Evolutionary conservation across 768 basidiomycete species (phyloP), one percentile per base, ranked within the genome.

Genomic region (Trametes elegans): DNA sequence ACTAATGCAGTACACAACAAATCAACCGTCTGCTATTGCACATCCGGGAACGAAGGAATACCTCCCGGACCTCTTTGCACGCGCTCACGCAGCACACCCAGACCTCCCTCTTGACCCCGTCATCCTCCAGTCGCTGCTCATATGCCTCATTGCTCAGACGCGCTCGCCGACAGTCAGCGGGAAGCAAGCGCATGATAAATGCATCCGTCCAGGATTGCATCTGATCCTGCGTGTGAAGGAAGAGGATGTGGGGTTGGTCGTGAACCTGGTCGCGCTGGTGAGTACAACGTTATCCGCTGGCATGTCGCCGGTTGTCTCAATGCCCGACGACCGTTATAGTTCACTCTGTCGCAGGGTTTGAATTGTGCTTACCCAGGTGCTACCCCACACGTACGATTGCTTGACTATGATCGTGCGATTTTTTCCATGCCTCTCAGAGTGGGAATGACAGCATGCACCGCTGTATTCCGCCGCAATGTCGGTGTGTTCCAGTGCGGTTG

Each of bases 121-220:
- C 47, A 77, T 88, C 36, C 69, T 89, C 19, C 85, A 85, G 65
- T 81, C 84, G 19, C 70, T 89, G 14, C 77, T 90, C 27, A 77
- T 85, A 3, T 87, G 80, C 65, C 73, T 90, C 42, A 71, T 87
- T 31, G 76, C 86, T 3, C 57, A 59, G 31, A 40, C 52, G n/a
- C 50, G 59, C 26, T 38, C 54, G 2, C 39, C 60, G 16, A 36
- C 26, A 1, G 59, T 57, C 18, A 49, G 35, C 26, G 44, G 35
- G 38, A 41, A 55, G 51, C 29, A 34, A 0, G 44, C 34, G 8
- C 28, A 51, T 9, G 46, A 56, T 13, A 21, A 40, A 1, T 26
- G 44, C 11, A 41, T 61, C 3, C 60, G 50, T 23, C 80, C 81
- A 1, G 73, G 84, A 61, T 83, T 78, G 58, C 76, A 88, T 66